These are phyloP conservation scores for Dipteronia sinensis DNA, from an alignment of 345 rosid species.

Conservation along the genomic window DNA sequence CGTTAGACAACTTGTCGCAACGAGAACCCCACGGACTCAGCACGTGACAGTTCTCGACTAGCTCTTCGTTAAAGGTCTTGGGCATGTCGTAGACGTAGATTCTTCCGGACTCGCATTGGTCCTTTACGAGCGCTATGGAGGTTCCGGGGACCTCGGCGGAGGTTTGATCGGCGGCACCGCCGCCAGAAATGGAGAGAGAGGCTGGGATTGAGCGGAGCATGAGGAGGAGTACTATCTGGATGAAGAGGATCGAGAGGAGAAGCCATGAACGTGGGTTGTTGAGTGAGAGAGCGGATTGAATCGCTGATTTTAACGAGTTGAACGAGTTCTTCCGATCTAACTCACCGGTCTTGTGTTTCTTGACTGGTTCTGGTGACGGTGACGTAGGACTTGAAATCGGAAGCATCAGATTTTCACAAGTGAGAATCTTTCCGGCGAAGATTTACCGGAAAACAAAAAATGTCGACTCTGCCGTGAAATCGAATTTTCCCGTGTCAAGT, in stretches of 20 bases:
- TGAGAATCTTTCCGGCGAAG: slow-evolving; percentile 19
- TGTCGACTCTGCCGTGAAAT: slow-evolving; percentile 2
- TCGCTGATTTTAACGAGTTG: slow-evolving; percentile 36
- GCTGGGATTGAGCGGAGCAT: slow-evolving; percentile 52
- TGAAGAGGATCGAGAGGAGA: slow-evolving; percentile 47
- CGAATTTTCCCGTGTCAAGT: background rate
- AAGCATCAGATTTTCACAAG: slow-evolving; percentile 42
- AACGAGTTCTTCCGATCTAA: slow-evolving; percentile 47
- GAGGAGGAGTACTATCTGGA: slow-evolving; percentile 67
- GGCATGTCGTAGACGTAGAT: slow-evolving; percentile 85
- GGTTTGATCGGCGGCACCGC: slow-evolving; percentile 18
- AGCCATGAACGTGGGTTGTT: slow-evolving; percentile 62
- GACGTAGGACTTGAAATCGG: slow-evolving; percentile 47
- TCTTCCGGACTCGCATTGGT: slow-evolving; percentile 56
- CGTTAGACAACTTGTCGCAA: slow-evolving; percentile 68
- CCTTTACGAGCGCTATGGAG: slow-evolving; percentile 11
- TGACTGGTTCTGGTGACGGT: slow-evolving; percentile 47
- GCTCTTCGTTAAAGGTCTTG: slow-evolving; percentile 59
- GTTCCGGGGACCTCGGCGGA: background rate
- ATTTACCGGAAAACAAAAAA: slow-evolving; percentile 27
- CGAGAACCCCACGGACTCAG: slow-evolving; percentile 91
- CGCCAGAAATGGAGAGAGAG: slow-evolving; percentile 27
- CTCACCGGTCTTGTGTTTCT: slow-evolving; percentile 33
- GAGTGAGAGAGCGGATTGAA: slow-evolving; percentile 38
- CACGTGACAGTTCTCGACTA: slow-evolving; percentile 62